Percentiles rank a stretch among this genome's conserved stretches.
phyloP scores from a whole-genome alignment of 148 eudicot species.

The Silene latifolia region DNA sequence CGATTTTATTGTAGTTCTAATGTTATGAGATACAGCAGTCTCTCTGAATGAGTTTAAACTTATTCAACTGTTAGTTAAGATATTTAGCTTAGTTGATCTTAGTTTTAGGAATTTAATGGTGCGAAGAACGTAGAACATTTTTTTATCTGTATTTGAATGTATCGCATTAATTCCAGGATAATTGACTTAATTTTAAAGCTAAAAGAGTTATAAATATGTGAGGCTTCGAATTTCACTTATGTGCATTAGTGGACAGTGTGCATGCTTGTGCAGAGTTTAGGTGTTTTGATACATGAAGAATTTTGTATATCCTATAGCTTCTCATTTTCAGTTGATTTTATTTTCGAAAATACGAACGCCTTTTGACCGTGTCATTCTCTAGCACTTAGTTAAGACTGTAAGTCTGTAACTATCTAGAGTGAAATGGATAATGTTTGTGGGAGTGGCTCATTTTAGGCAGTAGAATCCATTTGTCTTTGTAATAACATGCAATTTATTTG shows the following conservation, averaged over 20 bases:
- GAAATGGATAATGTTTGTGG: not conserved
- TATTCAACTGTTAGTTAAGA: not conserved
- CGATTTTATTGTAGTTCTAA: no score
- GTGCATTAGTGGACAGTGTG: not conserved
- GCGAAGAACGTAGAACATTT: not conserved
- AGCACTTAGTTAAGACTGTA: not conserved
- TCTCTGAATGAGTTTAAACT: no score
- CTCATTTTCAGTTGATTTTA: no score
- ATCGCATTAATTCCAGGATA: not conserved
- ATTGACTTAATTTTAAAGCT: not conserved
- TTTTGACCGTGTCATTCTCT: not conserved
- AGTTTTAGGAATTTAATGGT: not conserved
- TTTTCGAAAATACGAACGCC: no score
- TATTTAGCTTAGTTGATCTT: not conserved
- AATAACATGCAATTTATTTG: not conserved
- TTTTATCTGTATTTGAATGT: not conserved
- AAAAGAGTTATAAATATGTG: not conserved
- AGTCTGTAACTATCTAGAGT: not conserved
- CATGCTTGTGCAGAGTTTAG: not conserved
- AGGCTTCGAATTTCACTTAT: not conserved
- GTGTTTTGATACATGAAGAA: not conserved
- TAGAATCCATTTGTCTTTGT: not conserved
- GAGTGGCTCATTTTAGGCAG: not conserved
- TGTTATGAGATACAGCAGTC: no score
- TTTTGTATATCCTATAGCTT: no score